Percentiles rank a stretch among this genome's conserved stretches.
phyloP scores from a whole-genome alignment of 352 stramenopile species.

The Pythium myriotylum region DNA sequence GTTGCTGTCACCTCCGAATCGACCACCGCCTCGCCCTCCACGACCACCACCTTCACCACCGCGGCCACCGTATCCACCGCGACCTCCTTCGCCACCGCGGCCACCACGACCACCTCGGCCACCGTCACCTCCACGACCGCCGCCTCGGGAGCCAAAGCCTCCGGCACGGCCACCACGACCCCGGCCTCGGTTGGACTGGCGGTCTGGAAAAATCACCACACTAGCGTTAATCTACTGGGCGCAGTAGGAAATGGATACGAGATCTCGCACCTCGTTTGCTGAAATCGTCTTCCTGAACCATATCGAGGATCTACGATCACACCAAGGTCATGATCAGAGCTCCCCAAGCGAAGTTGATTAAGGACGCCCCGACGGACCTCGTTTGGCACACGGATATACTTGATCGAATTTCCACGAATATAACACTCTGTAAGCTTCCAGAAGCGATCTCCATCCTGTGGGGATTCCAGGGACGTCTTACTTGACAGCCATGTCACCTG shows the following conservation, averaged over 20 bases:
- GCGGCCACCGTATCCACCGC: slow-evolving; percentile 44
- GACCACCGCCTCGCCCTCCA: slow-evolving; percentile 23
- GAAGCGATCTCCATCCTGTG: slow-evolving; percentile 97
- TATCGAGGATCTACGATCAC: slow-evolving; percentile 85
- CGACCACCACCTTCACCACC: slow-evolving; percentile 35
- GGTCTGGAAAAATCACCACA: slow-evolving; percentile 40
- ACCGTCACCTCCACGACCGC: slow-evolving; percentile 38
- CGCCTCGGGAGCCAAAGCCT: slow-evolving; percentile 41
- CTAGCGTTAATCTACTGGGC: slow-evolving; percentile 8
- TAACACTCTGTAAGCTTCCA: slow-evolving; percentile 99
- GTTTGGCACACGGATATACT: slow-evolving; percentile 98
- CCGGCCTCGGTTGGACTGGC: slow-evolving; percentile 69
- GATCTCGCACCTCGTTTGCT: slow-evolving; percentile 59
- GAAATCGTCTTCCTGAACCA: slow-evolving; percentile 94
- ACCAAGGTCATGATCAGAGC: too few relatives aligned
- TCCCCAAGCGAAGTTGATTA: too few relatives aligned
- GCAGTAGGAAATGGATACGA: neutral
- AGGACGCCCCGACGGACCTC: too few relatives aligned
- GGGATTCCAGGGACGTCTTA: too few relatives aligned
- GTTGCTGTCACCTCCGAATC: slow-evolving; percentile 29
- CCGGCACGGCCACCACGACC: slow-evolving; percentile 64
- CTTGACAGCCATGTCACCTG: too few relatives aligned
- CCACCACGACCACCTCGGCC: slow-evolving; percentile 47
- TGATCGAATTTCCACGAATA: slow-evolving; percentile 98
- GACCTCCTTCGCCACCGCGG: slow-evolving; percentile 34